Evolutionary conservation across 345 rosid genomes (phyloP).

Genomic region (Aethionema arabicum): DNA sequence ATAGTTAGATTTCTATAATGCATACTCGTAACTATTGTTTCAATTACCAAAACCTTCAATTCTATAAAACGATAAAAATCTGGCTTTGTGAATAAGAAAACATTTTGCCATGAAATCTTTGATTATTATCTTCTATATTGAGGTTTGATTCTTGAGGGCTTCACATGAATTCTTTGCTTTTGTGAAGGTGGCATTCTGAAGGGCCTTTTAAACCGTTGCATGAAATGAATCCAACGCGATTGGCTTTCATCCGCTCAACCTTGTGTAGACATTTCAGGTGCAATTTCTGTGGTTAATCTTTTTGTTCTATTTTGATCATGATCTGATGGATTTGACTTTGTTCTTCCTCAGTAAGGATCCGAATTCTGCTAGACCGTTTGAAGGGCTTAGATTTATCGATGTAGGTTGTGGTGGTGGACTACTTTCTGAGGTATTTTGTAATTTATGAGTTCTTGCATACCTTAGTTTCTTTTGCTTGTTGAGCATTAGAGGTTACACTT

Average conservation of each 20-base stretch:
- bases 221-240: conserved; percentile 74
- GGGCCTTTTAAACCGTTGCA: conserved; percentile 94
- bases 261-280: conserved; percentile 87
- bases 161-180: not conserved
- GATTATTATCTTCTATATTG: not conserved
- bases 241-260: conserved; percentile 90
- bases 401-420: conserved; percentile 98
- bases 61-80: conserved; percentile 14
- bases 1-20: not conserved
- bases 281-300: not conserved
- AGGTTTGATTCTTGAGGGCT: conserved; percentile 4
- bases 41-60: not conserved
- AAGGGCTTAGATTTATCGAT: conserved; percentile 73
- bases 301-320: not conserved
- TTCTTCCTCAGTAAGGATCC: conserved; percentile 74
- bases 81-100: not conserved
- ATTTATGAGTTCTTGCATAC: not conserved
- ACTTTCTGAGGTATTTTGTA: conserved; percentile 72
- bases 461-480: conserved; percentile 2
- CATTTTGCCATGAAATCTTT: not conserved
- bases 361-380: conserved; percentile 63
- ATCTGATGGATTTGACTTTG: conserved; percentile 6
- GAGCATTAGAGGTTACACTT: conserved; percentile 3
- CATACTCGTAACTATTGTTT: not conserved
- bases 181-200: conserved; percentile 84